Evolutionary conservation across 1,284 basidiomycete species (phyloP).

Genomic region (Moesziomyces sp.): DNA sequence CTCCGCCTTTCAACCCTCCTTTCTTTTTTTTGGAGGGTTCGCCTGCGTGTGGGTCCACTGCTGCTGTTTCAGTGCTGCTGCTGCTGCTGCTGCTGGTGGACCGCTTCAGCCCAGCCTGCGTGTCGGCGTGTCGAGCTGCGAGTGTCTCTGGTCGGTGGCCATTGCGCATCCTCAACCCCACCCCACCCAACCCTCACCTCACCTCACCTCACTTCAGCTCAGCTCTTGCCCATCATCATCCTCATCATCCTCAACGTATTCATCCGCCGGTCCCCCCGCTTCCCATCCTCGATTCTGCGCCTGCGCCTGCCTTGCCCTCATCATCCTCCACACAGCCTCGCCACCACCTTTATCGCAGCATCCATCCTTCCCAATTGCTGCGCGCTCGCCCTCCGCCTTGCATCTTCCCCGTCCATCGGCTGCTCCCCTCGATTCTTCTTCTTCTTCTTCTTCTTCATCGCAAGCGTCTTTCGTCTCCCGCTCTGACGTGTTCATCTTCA

Average conservation of each 20-base stretch:
- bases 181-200: not conserved
- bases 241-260: not conserved
- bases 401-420: too few species aligned
- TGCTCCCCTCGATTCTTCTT: too few species aligned
- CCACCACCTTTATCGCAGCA: not conserved
- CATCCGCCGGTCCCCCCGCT: too few species aligned
- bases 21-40: not conserved
- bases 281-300: not conserved
- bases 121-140: too few species aligned
- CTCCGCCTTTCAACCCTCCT: not conserved
- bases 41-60: not conserved
- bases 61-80: too few species aligned
- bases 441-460: too few species aligned
- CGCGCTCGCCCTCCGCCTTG: too few species aligned
- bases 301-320: not conserved
- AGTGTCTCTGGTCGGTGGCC: too few species aligned
- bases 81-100: too few species aligned
- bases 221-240: constrained; percentile 1
- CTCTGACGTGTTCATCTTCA: too few species aligned
- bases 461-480: too few species aligned
- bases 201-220: not conserved
- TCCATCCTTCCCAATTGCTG: not conserved
- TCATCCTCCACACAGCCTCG: not conserved
- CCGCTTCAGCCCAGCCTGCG: too few species aligned
- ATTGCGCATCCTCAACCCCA: not conserved